A percentile compares a stretch with the other conserved stretches of the same genome.
Conservation (phyloP, 2,329 filamentous ascomycete genomes). For the Chrysoporthe deuterocubensis region DNA sequence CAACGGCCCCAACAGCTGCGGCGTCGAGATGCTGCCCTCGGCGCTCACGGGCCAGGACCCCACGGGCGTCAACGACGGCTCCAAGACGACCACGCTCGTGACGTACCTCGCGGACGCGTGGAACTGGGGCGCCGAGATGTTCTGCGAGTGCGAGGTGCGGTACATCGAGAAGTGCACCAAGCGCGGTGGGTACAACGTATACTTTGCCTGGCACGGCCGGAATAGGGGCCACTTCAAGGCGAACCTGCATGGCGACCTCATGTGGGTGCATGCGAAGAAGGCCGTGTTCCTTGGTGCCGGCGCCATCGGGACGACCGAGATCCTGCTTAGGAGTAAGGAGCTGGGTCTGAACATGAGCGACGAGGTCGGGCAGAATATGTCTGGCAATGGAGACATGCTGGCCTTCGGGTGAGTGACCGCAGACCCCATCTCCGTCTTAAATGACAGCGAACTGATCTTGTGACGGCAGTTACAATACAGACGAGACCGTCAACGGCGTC, state of each 20-base stretch:
- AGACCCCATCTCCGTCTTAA: no score
- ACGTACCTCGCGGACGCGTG: constrained; percentile 72
- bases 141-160: constrained; percentile 69
- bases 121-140: constrained; percentile 74
- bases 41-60: constrained; percentile 64
- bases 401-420: constrained; percentile 56
- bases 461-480: constrained; percentile 57
- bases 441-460: constrained; percentile 29
- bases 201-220: constrained; percentile 66
- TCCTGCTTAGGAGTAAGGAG: constrained; percentile 62
- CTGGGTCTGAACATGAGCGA: constrained; percentile 63
- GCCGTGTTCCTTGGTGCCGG: constrained; percentile 71
- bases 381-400: constrained; percentile 69
- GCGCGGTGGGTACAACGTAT: constrained; percentile 63
- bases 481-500: constrained; percentile 60
- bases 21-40: constrained; percentile 65
- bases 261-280: constrained; percentile 70
- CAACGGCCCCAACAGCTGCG: constrained; percentile 64
- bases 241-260: constrained; percentile 61
- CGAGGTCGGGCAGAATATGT: constrained; percentile 62
- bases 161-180: constrained; percentile 58
- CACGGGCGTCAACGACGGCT: constrained; percentile 70
- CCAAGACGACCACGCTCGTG: constrained; percentile 67
- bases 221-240: constrained; percentile 59
- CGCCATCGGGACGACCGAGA: constrained; percentile 67